Base-by-base conservation (phyloP, 805 yeast genomes). In the Ogataea angusta region DNA sequence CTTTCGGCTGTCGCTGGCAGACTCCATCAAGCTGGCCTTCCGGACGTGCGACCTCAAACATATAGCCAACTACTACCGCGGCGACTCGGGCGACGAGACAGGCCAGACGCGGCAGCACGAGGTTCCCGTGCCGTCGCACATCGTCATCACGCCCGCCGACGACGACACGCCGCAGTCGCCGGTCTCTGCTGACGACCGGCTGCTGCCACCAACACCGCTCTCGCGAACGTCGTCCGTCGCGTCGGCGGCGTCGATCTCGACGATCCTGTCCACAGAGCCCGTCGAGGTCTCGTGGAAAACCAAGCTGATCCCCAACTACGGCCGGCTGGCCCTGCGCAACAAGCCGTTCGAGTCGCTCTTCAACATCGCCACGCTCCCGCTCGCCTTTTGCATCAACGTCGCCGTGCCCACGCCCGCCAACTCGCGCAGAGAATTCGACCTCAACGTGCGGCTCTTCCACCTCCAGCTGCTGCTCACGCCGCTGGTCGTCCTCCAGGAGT, bases 21-120 rank as follows among this genome's bases (percentile, higher is more conserved):
- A 64, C 41, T 57, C 68, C 2, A 41, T 64, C 9, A 62, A 49
- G 30, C 45, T 62, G 30, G 60, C 59, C 1, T 38, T 54, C 16
- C 46, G 44, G 28, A 38, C 47, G 5, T 49, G 47, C 48, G 57
- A 53, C 28, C 33, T 40, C 7, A 33, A 33, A n/a, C 49, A 49
- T 30, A 21, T 49, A 12, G 43, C 31, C 15, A 30, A 39, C 23
- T 40, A 43, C 22, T 44, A 43, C 19, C 17, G 30, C 4, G 34
- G 26, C 18, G 32, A 27, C 10, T 5, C 17, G 5, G 17, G 32
- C 26, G 14, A 19, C 21, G 22, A 14, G 27, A 5, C 29, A 2
- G 13, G 4, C 21, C 24, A 16, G 22, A 25, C 21, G 22, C 14
- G 14, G 14, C n/a, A 24, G 27, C 9, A 19, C 9, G 10, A 6